Conservation (phyloP, 2,329 filamentous ascomycete species). For the Madurella mycetomatis region DNA sequence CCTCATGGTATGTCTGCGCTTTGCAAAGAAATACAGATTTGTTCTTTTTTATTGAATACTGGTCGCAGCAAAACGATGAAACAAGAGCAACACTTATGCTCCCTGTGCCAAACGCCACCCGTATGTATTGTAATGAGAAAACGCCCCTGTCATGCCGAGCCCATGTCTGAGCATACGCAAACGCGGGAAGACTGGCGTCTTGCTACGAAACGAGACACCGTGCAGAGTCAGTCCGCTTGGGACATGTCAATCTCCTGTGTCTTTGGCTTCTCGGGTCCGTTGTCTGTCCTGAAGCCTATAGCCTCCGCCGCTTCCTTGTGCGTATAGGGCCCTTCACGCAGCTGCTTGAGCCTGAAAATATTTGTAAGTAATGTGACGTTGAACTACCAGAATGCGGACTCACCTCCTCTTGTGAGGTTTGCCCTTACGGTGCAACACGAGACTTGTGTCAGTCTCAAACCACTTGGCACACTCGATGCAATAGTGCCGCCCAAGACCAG, state of each 20-base stretch:
- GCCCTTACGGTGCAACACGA: conserved; percentile 71
- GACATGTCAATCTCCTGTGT: conserved; percentile 40
- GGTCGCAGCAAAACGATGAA: background rate
- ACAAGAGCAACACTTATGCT: background rate
- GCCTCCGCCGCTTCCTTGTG: conserved; percentile 83
- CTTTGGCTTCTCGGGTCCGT: conserved; percentile 46
- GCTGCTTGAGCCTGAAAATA: conserved; percentile 63
- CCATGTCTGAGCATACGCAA: background rate
- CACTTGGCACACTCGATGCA: conserved; percentile 94
- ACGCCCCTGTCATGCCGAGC: conserved; percentile 13
- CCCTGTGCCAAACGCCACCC: conserved; percentile 6
- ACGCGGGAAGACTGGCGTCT: background rate
- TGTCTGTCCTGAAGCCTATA: conserved; percentile 66
- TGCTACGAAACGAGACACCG: background rate
- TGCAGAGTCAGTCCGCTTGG: conserved; percentile 15
- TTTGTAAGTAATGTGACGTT: conserved; percentile 9
- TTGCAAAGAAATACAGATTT: too few species aligned
- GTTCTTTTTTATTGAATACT: background rate
- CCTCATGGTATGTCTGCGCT: too few species aligned
- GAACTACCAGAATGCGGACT: conserved; percentile 17
- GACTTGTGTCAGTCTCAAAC: conserved; percentile 80
- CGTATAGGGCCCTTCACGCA: conserved; percentile 80
- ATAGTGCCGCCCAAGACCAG: conserved; percentile 79
- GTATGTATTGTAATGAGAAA: background rate
- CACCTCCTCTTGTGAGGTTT: conserved; percentile 93